Percentiles rank a stretch among this genome's conserved stretches.
These are phyloP conservation scores for Arachnopeziza araneosa DNA, from an alignment of 2,329 filamentous ascomycete species.

Conservation along the genomic window DNA sequence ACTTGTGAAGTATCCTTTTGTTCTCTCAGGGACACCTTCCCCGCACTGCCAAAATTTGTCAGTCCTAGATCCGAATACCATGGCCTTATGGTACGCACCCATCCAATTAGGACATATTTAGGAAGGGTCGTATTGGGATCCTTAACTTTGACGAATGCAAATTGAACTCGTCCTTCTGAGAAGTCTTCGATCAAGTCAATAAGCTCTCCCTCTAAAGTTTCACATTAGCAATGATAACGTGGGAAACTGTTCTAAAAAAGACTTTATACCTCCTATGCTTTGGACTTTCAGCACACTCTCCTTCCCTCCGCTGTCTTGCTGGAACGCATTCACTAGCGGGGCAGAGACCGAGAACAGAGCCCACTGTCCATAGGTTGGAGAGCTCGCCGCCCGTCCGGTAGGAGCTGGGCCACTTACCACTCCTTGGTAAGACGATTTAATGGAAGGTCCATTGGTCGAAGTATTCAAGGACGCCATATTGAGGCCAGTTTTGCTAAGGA, in stretches of 20 bases:
- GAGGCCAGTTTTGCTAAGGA: conserved; percentile 1
- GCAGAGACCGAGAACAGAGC: conserved; percentile 90
- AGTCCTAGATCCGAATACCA: conserved; percentile 11
- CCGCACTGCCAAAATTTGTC: conserved; percentile 61
- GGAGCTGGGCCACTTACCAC: conserved; percentile 57
- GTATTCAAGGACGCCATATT: conserved; percentile 75
- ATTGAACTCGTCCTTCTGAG: conserved; percentile 93
- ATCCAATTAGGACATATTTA: conserved; percentile 90
- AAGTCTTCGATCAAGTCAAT: conserved; percentile 90
- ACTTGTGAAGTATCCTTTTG: conserved; percentile 97
- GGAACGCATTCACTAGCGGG: conserved; percentile 87
- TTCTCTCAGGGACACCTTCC: conserved; percentile 94
- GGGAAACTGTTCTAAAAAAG: neutral
- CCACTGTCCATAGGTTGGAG: conserved; percentile 86
- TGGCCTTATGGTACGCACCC: conserved; percentile 44
- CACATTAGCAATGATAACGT: neutral
- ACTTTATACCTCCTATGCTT: conserved; percentile 66
- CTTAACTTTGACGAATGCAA: conserved; percentile 93
- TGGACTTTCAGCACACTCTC: conserved; percentile 96
- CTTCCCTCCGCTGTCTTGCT: conserved; percentile 72
- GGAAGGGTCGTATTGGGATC: conserved; percentile 86
- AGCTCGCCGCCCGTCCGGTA: conserved; percentile 53
- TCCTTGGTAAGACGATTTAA: conserved; percentile 75
- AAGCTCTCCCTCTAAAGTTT: conserved; percentile 73
- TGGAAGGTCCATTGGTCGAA: conserved; percentile 74